Conservation (phyloP, 805 yeast genomes). For the Candida lessepsii region DNA sequence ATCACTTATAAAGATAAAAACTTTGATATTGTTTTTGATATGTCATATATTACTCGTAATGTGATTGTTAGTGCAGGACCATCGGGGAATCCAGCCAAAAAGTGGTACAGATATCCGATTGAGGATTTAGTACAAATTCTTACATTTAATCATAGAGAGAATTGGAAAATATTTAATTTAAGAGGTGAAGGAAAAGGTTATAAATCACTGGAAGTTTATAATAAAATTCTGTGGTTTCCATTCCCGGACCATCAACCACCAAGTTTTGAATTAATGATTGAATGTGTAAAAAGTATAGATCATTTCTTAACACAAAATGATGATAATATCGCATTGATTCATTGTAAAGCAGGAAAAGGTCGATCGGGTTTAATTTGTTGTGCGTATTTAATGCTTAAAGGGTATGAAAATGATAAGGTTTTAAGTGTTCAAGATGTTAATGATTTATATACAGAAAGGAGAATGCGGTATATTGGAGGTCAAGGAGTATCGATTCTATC, state of each 20-base stretch:
- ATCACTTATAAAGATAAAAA: constrained; percentile 1
- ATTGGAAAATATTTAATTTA: constrained; percentile 77
- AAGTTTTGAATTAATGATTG: constrained; percentile 51
- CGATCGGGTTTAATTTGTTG: constrained; percentile 77
- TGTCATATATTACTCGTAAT: constrained; percentile 63
- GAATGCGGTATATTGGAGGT: constrained; percentile 59
- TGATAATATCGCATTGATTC: constrained; percentile 62
- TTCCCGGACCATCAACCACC: constrained; percentile 82
- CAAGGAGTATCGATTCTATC: constrained; percentile 70
- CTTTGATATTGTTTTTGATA: constrained; percentile 44
- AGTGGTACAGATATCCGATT: constrained; percentile 53
- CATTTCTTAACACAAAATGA: constrained; percentile 33
- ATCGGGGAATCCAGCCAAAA: constrained; percentile 40
- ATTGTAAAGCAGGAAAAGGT: constrained; percentile 92
- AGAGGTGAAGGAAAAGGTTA: constrained; percentile 54
- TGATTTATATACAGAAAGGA: constrained; percentile 47
- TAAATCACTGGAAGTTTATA: constrained; percentile 36
- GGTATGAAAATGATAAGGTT: constrained; percentile 20
- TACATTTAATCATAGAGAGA: constrained; percentile 42
- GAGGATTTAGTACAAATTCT: constrained; percentile 50
- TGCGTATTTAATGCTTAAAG: constrained; percentile 60
- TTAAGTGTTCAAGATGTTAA: constrained; percentile 46
- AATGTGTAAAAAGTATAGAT: constrained; percentile 45
- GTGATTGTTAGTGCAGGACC: constrained; percentile 81
- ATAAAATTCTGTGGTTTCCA: constrained; percentile 45